Percentiles rank a stretch among this genome's conserved stretches.
Conservation (phyloP, 345 rosid species). For the Zanthoxylum bungeanum region DNA sequence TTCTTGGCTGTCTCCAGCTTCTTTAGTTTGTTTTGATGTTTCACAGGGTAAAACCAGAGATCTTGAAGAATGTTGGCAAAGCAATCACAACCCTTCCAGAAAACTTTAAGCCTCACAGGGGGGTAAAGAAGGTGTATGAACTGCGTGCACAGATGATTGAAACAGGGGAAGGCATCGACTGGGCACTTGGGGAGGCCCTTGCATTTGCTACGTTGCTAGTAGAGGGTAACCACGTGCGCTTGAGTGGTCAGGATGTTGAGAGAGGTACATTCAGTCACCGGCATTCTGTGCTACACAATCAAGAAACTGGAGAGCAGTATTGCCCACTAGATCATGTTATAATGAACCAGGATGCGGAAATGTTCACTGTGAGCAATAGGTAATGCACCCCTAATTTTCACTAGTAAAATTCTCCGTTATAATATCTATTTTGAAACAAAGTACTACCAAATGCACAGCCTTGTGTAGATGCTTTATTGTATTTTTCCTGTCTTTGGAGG, state of each 20-base stretch:
- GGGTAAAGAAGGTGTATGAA: constrained; percentile 74
- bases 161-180: constrained; percentile 79
- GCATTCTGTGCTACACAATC: constrained; percentile 75
- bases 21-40: constrained; percentile 10
- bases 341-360: constrained; percentile 66
- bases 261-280: constrained; percentile 88
- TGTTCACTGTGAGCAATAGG: constrained; percentile 93
- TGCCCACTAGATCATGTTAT: constrained; percentile 75
- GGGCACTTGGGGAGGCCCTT: constrained; percentile 85
- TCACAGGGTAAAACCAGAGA: constrained; percentile 76
- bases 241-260: constrained; percentile 93
- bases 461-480: not conserved
- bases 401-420: not conserved
- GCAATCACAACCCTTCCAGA: constrained; percentile 67
- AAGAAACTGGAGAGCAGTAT: constrained; percentile 65
- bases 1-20: not conserved
- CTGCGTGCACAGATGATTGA: constrained; percentile 77
- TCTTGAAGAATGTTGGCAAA: constrained; percentile 78
- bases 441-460: not conserved
- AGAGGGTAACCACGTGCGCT: constrained; percentile 86
- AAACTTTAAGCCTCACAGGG: constrained; percentile 69
- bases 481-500: not conserved
- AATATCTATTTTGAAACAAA: not conserved
- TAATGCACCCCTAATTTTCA: constrained; percentile 2
- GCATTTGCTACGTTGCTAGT: constrained; percentile 74